phyloP scores from a whole-genome alignment of 179 eudicot species.

The Pouteria campechiana region DNA sequence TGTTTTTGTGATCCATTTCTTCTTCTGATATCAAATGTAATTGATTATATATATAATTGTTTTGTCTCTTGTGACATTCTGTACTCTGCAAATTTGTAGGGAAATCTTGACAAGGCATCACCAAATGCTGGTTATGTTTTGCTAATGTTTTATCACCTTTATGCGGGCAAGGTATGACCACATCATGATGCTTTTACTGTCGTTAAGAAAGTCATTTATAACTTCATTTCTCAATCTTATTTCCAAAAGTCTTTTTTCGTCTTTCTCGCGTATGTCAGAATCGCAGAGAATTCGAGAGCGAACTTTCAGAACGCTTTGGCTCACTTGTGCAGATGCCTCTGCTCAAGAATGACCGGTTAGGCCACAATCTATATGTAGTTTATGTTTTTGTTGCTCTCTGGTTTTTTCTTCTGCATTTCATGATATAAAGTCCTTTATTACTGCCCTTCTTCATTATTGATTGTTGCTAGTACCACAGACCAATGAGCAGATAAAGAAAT shows the following conservation, averaged over 20 bases:
- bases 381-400: not conserved
- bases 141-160: slow-evolving; percentile 87
- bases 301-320: slow-evolving; percentile 88
- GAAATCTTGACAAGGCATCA: slow-evolving; percentile 83
- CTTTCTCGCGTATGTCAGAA: slow-evolving; percentile 24
- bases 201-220: not conserved
- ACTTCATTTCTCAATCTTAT: not conserved
- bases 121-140: slow-evolving; percentile 82
- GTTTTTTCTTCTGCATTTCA: not conserved
- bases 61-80: not conserved
- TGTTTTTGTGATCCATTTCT: not conserved
- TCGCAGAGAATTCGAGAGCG: slow-evolving; percentile 72
- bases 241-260: not conserved
- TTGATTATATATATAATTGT: too few relatives aligned
- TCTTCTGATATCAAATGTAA: too few relatives aligned
- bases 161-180: slow-evolving; percentile 75
- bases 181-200: not conserved
- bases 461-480: not conserved
- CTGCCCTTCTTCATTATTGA: not conserved
- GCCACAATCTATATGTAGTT: not conserved
- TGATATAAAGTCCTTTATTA: not conserved
- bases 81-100: slow-evolving; percentile 29
- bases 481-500: too few relatives aligned
- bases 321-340: slow-evolving; percentile 90
- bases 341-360: slow-evolving; percentile 63